phyloP scores from a whole-genome alignment of 1,284 basidiomycete genomes.

The Marasmius tenuissimus region DNA sequence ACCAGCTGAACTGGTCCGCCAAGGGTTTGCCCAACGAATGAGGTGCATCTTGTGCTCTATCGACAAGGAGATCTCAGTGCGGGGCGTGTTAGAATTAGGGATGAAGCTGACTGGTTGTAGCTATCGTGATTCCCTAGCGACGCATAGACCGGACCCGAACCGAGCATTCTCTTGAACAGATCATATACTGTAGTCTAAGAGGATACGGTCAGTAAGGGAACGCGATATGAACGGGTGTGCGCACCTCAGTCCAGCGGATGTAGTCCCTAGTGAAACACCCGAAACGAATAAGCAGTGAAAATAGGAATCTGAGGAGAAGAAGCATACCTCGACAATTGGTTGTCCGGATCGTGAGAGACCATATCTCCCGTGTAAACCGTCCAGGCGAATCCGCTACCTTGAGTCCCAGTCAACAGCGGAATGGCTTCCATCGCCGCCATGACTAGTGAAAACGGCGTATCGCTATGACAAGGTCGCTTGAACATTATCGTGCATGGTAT shows the following conservation, averaged over 20 bases:
- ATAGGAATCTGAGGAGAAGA: background rate
- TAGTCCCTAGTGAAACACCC: conserved; percentile 34
- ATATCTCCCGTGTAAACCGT: conserved; percentile 78
- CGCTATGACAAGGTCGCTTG: conserved; percentile 41
- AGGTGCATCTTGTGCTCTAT: conserved; percentile 65
- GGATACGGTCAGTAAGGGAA: conserved; percentile 1
- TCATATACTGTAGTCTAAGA: conserved; percentile 62
- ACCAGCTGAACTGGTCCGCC: conserved; percentile 68
- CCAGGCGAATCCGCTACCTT: conserved; percentile 61
- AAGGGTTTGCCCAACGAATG: conserved; percentile 54
- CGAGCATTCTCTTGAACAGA: conserved; percentile 60
- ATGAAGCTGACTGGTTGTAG: conserved; percentile 52
- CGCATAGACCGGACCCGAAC: conserved; percentile 68
- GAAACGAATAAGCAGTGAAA: conserved; percentile 6
- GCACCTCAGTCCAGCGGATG: conserved; percentile 58
- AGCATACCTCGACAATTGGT: conserved; percentile 58
- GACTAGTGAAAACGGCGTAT: conserved; percentile 67
- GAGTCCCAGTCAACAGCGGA: conserved; percentile 63
- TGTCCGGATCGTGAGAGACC: conserved; percentile 68
- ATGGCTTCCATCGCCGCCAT: conserved; percentile 68
- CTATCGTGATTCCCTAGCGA: conserved; percentile 78
- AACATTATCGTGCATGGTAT: background rate
- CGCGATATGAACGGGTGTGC: conserved; percentile 1
- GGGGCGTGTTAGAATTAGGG: conserved; percentile 9
- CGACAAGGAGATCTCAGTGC: conserved; percentile 4